Percentiles rank a stretch among this genome's conserved stretches.
Evolutionary conservation across 2,329 filamentous ascomycete genomes (phyloP).

Genomic region (Pseudocercospora fijiensis): DNA sequence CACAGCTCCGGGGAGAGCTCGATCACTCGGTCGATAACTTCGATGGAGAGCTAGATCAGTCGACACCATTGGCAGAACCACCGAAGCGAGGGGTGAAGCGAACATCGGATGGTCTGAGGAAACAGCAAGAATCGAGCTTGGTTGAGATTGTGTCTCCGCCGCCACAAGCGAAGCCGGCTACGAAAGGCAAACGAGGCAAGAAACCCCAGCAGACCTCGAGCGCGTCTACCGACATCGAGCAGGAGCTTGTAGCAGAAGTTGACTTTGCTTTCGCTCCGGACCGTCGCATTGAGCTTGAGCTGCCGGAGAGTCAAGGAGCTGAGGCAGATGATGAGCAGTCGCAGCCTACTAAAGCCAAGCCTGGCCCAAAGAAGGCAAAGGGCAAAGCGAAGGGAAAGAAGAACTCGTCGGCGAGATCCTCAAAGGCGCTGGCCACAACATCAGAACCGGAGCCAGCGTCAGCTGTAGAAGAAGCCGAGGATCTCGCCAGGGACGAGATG

Average conservation of each 20-base stretch:
- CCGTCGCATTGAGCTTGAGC: constrained; percentile 18
- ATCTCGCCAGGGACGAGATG: constrained; percentile 29
- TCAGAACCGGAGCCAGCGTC: constrained; percentile 21
- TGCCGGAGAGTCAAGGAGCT: constrained; percentile 9
- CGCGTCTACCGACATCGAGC: constrained; percentile 15
- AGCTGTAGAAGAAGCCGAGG: constrained; percentile 20
- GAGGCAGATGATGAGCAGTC: constrained; percentile 16
- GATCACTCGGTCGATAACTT: constrained; percentile 33
- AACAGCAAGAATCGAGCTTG: constrained; percentile 30
- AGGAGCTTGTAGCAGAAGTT: constrained; percentile 3
- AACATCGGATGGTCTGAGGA: constrained; percentile 40
- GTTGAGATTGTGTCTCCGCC: constrained; percentile 29
- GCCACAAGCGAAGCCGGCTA: constrained; percentile 33
- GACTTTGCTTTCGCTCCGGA: constrained; percentile 5
- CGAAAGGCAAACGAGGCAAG: constrained; percentile 28
- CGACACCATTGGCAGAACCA: constrained; percentile 28
- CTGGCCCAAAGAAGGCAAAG: constrained; percentile 32
- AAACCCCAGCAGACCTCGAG: constrained; percentile 24
- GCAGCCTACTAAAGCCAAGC: constrained; percentile 21
- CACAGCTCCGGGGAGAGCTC: constrained; percentile 36
- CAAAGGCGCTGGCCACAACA: constrained; percentile 26
- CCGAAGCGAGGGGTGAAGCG: constrained; percentile 40
- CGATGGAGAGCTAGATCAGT: constrained; percentile 28
- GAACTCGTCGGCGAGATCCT: constrained; percentile 27
- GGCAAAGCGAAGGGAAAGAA: constrained; percentile 33